These are phyloP conservation scores for Tephrocybe sp. DNA, from an alignment of 768 basidiomycete genomes.

Conservation along the genomic window DNA sequence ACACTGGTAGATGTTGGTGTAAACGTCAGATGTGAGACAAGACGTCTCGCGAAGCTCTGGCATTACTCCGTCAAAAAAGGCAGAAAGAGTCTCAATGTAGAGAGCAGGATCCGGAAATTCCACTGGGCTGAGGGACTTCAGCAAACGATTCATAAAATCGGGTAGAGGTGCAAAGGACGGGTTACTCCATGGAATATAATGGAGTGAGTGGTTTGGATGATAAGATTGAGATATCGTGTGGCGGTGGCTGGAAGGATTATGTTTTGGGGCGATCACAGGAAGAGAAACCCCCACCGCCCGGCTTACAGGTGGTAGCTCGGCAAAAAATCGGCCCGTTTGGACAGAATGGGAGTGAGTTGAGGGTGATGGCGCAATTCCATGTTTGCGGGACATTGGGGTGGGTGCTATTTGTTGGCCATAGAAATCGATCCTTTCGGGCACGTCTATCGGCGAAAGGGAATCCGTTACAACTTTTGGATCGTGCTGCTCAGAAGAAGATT, in stretches of 20 bases:
- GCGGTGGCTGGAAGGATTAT: background rate
- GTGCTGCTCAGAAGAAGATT: constrained; percentile 8
- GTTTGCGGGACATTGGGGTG: constrained; percentile 16
- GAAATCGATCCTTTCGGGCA: constrained; percentile 26
- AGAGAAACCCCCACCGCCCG: background rate
- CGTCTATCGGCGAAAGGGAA: background rate
- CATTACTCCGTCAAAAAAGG: constrained; percentile 50
- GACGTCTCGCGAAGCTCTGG: constrained; percentile 60
- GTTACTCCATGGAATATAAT: constrained; percentile 58
- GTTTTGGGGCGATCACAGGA: constrained; percentile 2
- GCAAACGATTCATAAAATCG: constrained; percentile 48
- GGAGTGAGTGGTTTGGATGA: background rate
- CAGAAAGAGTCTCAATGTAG: constrained; percentile 48
- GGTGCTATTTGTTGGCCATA: constrained; percentile 47
- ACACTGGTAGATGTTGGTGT: constrained; percentile 48
- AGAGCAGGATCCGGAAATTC: constrained; percentile 58
- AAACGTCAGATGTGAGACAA: constrained; percentile 51
- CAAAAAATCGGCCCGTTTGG: constrained; percentile 32
- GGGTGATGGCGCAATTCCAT: constrained; percentile 18
- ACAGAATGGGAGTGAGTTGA: constrained; percentile 1
- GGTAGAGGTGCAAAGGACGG: constrained; percentile 61
- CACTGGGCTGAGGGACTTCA: constrained; percentile 49
- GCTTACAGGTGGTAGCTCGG: constrained; percentile 20
- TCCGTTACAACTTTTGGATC: constrained; percentile 9
- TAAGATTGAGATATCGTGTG: background rate